Conservation (phyloP, 2,329 filamentous ascomycete genomes). For the Microcera coccophila region DNA sequence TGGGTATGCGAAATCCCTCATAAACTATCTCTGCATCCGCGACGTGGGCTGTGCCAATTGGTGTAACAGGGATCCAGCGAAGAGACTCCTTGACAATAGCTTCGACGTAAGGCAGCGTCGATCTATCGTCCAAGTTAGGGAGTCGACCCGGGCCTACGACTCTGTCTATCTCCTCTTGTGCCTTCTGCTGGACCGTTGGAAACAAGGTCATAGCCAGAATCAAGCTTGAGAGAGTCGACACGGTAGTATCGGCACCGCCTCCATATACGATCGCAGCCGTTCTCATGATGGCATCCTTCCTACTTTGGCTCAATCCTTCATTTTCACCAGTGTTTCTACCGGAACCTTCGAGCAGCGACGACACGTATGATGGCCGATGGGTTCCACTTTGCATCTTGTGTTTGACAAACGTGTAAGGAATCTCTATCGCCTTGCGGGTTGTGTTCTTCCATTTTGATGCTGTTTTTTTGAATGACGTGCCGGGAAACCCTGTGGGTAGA, state of each 20-base stretch:
- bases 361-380: conserved; percentile 25
- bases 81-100: conserved; percentile 30
- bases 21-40: conserved; percentile 31
- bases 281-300: conserved; percentile 23
- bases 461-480: conserved; percentile 28
- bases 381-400: conserved; percentile 22
- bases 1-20: conserved; percentile 27
- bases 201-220: conserved; percentile 24
- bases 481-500: conserved; percentile 30
- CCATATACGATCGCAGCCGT: conserved; percentile 27
- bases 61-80: conserved; percentile 31
- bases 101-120: conserved; percentile 28
- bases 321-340: conserved; percentile 1
- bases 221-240: conserved; percentile 23
- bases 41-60: conserved; percentile 37
- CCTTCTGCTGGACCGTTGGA: conserved; percentile 22
- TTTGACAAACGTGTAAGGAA: conserved; percentile 30
- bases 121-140: conserved; percentile 25
- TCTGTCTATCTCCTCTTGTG: conserved; percentile 27
- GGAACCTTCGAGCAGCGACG: conserved; percentile 20
- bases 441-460: conserved; percentile 19
- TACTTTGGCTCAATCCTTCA: conserved; percentile 8
- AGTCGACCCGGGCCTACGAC: conserved; percentile 29
- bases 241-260: conserved; percentile 30
- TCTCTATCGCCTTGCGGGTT: no score